phyloP scores from a whole-genome alignment of 2,329 filamentous ascomycete genomes.

The Monosporascus sp. region DNA sequence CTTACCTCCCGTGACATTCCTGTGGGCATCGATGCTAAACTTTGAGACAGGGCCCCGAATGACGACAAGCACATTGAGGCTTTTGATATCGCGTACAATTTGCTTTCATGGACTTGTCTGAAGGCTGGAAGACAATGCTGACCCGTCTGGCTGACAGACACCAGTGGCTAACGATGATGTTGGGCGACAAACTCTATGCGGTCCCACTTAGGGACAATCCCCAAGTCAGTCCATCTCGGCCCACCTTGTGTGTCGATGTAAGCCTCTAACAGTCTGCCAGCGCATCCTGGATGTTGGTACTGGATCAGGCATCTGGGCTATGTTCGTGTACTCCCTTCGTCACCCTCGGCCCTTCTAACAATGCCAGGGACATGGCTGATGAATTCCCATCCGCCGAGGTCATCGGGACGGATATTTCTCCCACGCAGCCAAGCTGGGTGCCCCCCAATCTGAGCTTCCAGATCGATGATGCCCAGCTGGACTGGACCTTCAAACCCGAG shows the following conservation, averaged over 20 bases:
- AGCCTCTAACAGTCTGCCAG: neutral
- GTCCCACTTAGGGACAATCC: too few relatives aligned
- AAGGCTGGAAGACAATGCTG: too few relatives aligned
- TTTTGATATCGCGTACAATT: too few relatives aligned
- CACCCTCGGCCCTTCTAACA: neutral
- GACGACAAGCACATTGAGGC: too few relatives aligned
- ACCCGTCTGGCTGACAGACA: too few relatives aligned
- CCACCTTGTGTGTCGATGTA: neutral
- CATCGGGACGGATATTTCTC: conserved; percentile 19
- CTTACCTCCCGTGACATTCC: neutral
- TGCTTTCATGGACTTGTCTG: too few relatives aligned
- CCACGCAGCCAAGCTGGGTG: conserved; percentile 16
- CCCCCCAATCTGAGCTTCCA: conserved; percentile 15
- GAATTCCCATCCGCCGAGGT: conserved; percentile 14
- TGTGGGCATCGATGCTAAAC: conserved; percentile 12
- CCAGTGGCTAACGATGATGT: too few relatives aligned
- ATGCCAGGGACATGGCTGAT: conserved; percentile 14
- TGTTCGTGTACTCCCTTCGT: conserved; percentile 2
- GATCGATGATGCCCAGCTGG: conserved; percentile 14
- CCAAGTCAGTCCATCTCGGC: neutral
- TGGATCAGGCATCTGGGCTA: conserved; percentile 10
- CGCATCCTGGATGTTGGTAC: too few relatives aligned
- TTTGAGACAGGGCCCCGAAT: conserved; percentile 5
- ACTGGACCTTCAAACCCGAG: conserved; percentile 9
- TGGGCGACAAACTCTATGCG: too few relatives aligned